phyloP scores from a whole-genome alignment of 2,329 filamentous ascomycete genomes.

The Stachybotrys chlorohalonatus region DNA sequence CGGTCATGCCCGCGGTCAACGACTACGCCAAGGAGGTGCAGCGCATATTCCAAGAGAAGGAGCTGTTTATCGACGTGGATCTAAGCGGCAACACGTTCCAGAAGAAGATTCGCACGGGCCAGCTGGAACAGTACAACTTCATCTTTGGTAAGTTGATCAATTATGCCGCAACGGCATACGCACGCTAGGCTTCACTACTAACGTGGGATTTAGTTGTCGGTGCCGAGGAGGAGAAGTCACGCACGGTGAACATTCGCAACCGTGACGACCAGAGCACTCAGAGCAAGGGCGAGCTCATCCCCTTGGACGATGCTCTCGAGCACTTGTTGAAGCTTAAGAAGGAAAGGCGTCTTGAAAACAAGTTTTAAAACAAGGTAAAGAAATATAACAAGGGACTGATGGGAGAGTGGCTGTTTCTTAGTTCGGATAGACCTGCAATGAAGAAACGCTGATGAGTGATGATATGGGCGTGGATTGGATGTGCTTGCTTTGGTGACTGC shows the following conservation, averaged over 20 bases:
- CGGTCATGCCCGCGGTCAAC: slow-evolving; percentile 67
- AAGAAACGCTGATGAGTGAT: not conserved
- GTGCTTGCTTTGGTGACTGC: too few relatives aligned
- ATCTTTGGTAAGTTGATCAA: slow-evolving; percentile 54
- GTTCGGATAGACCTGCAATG: not conserved
- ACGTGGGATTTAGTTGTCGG: slow-evolving; percentile 41
- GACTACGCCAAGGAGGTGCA: slow-evolving; percentile 72
- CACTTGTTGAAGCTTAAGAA: slow-evolving; percentile 44
- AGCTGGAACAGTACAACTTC: slow-evolving; percentile 76
- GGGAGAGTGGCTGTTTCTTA: not conserved
- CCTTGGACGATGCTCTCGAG: slow-evolving; percentile 46
- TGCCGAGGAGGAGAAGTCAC: slow-evolving; percentile 49
- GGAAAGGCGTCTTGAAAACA: slow-evolving; percentile 30
- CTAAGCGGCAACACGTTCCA: slow-evolving; percentile 67
- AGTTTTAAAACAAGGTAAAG: slow-evolving; percentile 14
- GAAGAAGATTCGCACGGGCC: slow-evolving; percentile 81
- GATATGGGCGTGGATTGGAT: not conserved
- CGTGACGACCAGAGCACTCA: slow-evolving; percentile 54
- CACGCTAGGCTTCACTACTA: slow-evolving; percentile 2
- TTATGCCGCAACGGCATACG: not conserved
- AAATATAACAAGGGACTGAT: not conserved
- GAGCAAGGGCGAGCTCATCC: slow-evolving; percentile 49
- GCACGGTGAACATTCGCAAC: slow-evolving; percentile 55
- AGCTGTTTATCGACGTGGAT: slow-evolving; percentile 56
- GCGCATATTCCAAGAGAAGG: slow-evolving; percentile 54